Evolutionary conservation across 192 early-diverging fungal species (phyloP), one percentile per base, ranked within the genome.

Genomic region (Linnemannia zychae): DNA sequence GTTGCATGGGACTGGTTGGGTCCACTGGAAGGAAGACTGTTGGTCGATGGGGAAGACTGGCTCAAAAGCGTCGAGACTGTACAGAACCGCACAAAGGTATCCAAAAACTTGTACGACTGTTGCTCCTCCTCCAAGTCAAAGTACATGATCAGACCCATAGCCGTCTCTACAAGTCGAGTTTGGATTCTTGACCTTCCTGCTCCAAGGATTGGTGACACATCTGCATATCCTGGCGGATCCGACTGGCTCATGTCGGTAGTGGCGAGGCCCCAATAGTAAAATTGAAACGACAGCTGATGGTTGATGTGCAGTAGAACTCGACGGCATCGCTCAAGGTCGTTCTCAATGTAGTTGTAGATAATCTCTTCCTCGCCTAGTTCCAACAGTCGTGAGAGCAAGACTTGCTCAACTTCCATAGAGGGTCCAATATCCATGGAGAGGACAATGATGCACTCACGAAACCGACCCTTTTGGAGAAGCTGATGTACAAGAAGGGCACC

Each of bases 401-500:
- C 74, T 33, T 36, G 52, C 50, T 65, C 57, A n/a, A 75, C 34
- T 33, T 24, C 40, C 1, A 46, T 17, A 15, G 46, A 18, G 15
- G 37, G 48, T 20, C 47, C 33, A 33, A 76, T 44, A 33, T 76
- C 53, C 34, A 72, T 67, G 22, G 75, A 81, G 4, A 76, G 22
- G 16, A 82, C 34, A 4, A 28, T 9, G 3, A 75, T 33, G 28
- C 74, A 74, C 40, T 82, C 80, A 7, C 71, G 75, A 22, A 67
- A 82, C 31, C 70, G 60, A 22, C 66, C 65, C 38, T 44, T 71
- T 5, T 76, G 34, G 31, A 71, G 66, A 1, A 82, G 65, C 34
- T 77, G 81, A 0, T 71, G 75, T 16, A 70, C 69, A 40, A 82
- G 75, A 7, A 50, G 13, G 12, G 46, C 49, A 6, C 81, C 81